A percentile compares a stretch with the other conserved stretches of the same genome.
Evolutionary conservation across 441 rosid species (phyloP).

Genomic region (Gossypium davidsonii): DNA sequence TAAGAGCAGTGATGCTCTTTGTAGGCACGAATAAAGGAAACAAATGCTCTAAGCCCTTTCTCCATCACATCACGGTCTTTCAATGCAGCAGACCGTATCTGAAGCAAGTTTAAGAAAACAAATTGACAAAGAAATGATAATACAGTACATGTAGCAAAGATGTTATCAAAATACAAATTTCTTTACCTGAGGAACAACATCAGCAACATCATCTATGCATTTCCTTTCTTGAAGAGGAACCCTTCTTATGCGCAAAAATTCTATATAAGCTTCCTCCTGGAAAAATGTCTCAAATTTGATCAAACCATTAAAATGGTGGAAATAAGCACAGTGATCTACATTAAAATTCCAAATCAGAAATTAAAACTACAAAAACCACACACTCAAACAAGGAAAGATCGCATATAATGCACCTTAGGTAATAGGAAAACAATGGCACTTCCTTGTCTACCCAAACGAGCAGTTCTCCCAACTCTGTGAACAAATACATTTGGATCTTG

Average conservation of each 20-base stretch:
- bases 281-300: constrained; percentile 13
- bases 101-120: constrained; percentile 23
- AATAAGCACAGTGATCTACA: not conserved
- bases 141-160: not conserved
- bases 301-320: not conserved
- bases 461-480: constrained; percentile 92
- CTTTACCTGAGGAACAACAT: constrained; percentile 65
- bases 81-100: constrained; percentile 64
- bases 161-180: constrained; percentile 2
- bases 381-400: not conserved
- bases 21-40: constrained; percentile 75
- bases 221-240: constrained; percentile 62
- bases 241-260: constrained; percentile 61
- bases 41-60: constrained; percentile 82
- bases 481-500: constrained; percentile 77
- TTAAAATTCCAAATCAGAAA: not conserved
- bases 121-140: constrained; percentile 4
- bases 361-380: not conserved
- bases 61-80: constrained; percentile 86
- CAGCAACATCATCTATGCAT: constrained; percentile 37
- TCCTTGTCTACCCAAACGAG: constrained; percentile 83
- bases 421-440: constrained; percentile 57
- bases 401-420: constrained; percentile 48
- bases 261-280: constrained; percentile 89
- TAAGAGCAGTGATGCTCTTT: constrained; percentile 76